Percentiles rank a stretch among this genome's conserved stretches.
phyloP scores from a whole-genome alignment of 2,329 filamentous ascomycete species.

The Fusarium goolgardi region DNA sequence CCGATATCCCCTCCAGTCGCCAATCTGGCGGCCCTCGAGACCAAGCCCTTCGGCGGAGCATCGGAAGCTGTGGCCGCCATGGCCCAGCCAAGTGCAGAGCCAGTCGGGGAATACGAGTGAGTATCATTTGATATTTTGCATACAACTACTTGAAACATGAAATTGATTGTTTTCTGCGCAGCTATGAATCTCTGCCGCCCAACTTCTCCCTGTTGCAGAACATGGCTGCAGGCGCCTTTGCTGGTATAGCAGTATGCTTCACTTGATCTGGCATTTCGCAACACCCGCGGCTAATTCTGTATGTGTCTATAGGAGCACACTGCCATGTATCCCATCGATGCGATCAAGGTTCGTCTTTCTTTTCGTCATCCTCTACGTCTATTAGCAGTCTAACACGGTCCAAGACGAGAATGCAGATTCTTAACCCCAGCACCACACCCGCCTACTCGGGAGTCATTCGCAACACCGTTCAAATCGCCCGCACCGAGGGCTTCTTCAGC shows the following conservation, averaged over 20 bases:
- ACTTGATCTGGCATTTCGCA: background rate
- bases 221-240: slow-evolving; percentile 96
- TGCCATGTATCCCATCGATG: slow-evolving; percentile 98
- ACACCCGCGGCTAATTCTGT: slow-evolving; percentile 33
- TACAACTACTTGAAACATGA: background rate
- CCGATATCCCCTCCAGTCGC: slow-evolving; percentile 50
- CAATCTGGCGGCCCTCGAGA: slow-evolving; percentile 73
- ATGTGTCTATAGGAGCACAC: slow-evolving; percentile 80
- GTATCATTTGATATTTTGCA: slow-evolving; percentile 41
- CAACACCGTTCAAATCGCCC: slow-evolving; percentile 91
- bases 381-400: slow-evolving; percentile 33
- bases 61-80: slow-evolving; percentile 75
- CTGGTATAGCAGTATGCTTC: slow-evolving; percentile 85
- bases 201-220: slow-evolving; percentile 95
- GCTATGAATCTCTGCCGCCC: slow-evolving; percentile 92
- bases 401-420: slow-evolving; percentile 97
- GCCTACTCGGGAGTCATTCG: slow-evolving; percentile 92
- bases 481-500: slow-evolving; percentile 87
- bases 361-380: background rate
- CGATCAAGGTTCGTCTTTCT: slow-evolving; percentile 80
- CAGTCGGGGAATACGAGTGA: slow-evolving; percentile 74
- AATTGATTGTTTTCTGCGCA: slow-evolving; percentile 47
- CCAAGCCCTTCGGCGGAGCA: slow-evolving; percentile 70
- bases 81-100: slow-evolving; percentile 74
- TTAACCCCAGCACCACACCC: slow-evolving; percentile 83